Conservation (phyloP, 2,329 filamentous ascomycete genomes). For the Podosphaera leucotricha region DNA sequence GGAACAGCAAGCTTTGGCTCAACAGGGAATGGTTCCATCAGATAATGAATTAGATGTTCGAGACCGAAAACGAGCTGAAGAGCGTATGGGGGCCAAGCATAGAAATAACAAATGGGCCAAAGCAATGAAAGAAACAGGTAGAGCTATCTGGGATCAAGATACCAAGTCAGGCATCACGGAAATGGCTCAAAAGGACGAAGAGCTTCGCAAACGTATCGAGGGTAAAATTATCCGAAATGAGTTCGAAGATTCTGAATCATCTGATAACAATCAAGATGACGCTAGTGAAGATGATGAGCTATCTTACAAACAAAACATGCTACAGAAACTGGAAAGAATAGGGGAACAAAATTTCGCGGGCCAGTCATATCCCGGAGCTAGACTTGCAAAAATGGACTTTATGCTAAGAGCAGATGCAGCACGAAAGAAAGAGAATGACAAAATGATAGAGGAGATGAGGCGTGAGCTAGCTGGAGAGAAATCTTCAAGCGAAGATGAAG, state of each 20-base stretch:
- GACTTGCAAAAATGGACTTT: conserved; percentile 69
- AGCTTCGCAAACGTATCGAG: conserved; percentile 39
- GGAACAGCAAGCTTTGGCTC: conserved; percentile 31
- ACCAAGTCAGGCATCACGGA: conserved; percentile 39
- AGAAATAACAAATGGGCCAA: conserved; percentile 52
- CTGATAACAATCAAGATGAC: conserved; percentile 34
- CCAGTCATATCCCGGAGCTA: conserved; percentile 30
- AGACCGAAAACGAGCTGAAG: conserved; percentile 40
- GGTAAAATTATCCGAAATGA: conserved; percentile 29
- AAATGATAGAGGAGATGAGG: conserved; percentile 43
- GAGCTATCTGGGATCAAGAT: conserved; percentile 45
- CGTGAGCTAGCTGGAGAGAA: conserved; percentile 43
- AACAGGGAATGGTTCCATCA: conserved; percentile 33
- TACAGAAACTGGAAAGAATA: conserved; percentile 24
- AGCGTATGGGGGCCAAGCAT: conserved; percentile 47
- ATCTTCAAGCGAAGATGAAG: conserved; percentile 26
- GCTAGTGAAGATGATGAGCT: conserved; percentile 22
- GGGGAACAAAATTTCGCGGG: conserved; percentile 24
- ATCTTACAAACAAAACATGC: conserved; percentile 23
- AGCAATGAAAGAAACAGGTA: conserved; percentile 37
- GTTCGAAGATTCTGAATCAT: conserved; percentile 23
- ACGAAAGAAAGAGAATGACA: conserved; percentile 59
- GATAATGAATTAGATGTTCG: conserved; percentile 40
- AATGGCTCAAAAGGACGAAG: conserved; percentile 41
- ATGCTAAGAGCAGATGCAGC: conserved; percentile 76